Evolutionary conservation across 441 rosid genomes (phyloP).

Genomic region (Euphorbia schlechtendalii): DNA sequence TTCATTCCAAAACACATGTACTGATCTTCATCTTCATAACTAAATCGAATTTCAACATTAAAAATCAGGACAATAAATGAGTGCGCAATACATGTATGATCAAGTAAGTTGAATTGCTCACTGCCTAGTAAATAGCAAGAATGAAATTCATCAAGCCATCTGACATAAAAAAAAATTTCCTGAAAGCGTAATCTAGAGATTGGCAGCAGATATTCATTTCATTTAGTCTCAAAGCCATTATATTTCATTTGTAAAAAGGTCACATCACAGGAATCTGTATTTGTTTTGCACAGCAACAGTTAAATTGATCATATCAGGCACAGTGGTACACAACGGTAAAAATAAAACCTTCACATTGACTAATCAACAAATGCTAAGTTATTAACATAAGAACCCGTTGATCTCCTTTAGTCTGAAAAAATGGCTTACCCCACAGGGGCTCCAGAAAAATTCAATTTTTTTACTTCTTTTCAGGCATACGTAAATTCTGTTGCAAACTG

Average conservation of each 20-base stretch:
- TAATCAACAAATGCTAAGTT: neutral
- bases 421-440: neutral
- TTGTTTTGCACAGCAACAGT: neutral
- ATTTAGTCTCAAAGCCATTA: neutral
- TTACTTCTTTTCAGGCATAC: neutral
- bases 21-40: no score
- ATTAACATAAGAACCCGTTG: neutral
- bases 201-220: neutral
- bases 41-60: slow-evolving; percentile 1
- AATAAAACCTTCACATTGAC: neutral
- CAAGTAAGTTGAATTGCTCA: neutral
- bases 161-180: slow-evolving; percentile 2
- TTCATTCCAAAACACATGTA: neutral
- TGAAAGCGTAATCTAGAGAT: neutral
- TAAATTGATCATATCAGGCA: neutral
- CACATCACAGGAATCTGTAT: neutral
- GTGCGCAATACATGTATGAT: neutral
- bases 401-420: neutral
- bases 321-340: neutral
- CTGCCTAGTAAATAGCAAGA: slow-evolving; percentile 1
- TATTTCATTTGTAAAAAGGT: neutral
- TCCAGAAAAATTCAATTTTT: neutral
- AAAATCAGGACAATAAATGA: neutral
- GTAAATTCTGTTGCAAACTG: neutral
- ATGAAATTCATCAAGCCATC: neutral